phyloP scores from a whole-genome alignment of 768 basidiomycete species.

The Agrocybe pediades region DNA sequence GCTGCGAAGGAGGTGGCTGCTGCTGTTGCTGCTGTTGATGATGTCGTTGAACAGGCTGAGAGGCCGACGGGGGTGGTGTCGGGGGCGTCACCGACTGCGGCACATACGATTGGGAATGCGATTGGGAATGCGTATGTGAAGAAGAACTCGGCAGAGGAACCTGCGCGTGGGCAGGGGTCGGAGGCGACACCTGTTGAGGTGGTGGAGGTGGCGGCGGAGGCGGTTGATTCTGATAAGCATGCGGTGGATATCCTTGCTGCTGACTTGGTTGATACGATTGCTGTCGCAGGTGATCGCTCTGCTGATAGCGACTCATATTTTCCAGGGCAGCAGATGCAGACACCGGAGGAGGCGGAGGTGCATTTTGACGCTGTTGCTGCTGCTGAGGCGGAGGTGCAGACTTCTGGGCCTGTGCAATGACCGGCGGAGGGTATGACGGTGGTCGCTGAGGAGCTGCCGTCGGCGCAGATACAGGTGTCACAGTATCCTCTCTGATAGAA shows the following conservation, averaged over 20 bases:
- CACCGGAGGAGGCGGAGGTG: not conserved
- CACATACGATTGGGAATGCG: constrained; percentile 5
- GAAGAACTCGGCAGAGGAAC: constrained; percentile 8
- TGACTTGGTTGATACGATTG: constrained; percentile 1
- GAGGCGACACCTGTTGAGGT: constrained; percentile 7
- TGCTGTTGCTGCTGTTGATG: constrained; percentile 15
- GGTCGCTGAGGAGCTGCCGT: not conserved
- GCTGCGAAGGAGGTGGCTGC: too few species aligned
- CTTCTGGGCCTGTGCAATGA: not conserved
- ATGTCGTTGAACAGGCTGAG: not conserved
- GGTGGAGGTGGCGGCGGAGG: constrained; percentile 21
- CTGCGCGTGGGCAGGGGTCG: constrained; percentile 1
- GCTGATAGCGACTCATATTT: constrained; percentile 13
- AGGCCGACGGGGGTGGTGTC: not conserved
- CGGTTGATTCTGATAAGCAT: constrained; percentile 7
- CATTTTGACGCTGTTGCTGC: not conserved
- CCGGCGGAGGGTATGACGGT: not conserved
- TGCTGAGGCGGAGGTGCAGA: not conserved
- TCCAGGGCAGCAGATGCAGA: not conserved
- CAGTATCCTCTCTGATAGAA: not conserved
- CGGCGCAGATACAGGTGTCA: not conserved
- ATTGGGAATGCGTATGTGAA: too few species aligned
- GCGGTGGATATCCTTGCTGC: constrained; percentile 1
- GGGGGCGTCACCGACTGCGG: too few species aligned
- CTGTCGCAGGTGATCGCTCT: constrained; percentile 2